Percentiles rank a stretch among this genome's conserved stretches.
phyloP scores from a whole-genome alignment of 305 asterid genomes.

The Fraxinus xanthoxyloides region DNA sequence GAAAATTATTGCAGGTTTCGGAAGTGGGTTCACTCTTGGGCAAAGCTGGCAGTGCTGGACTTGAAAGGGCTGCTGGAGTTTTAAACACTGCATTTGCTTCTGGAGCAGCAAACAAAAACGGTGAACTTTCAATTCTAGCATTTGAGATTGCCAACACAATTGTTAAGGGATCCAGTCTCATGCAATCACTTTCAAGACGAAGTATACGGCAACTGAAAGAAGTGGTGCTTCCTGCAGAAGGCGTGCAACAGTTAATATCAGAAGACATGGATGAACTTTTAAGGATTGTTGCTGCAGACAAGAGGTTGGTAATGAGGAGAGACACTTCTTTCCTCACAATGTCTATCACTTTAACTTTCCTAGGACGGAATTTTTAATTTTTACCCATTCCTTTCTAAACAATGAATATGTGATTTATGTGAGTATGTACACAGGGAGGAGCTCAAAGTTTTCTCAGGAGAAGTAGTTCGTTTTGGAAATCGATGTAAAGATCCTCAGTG shows the following conservation, averaged over 20 bases:
- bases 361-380: neutral
- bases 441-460: conserved; percentile 69
- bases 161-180: conserved; percentile 38
- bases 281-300: conserved; percentile 38
- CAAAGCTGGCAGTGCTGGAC: conserved; percentile 29
- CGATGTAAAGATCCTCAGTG: conserved; percentile 91
- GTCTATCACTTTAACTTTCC: neutral
- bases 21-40: conserved; percentile 32
- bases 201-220: conserved; percentile 36
- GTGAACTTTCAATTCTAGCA: conserved; percentile 37
- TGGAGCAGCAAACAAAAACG: conserved; percentile 30
- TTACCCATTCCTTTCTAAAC: neutral
- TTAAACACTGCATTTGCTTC: conserved; percentile 39
- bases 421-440: conserved; percentile 53
- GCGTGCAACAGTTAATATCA: conserved; percentile 39
- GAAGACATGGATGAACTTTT: conserved; percentile 37
- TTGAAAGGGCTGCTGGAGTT: conserved; percentile 38
- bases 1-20: conserved; percentile 25
- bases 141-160: conserved; percentile 51
- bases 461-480: conserved; percentile 85
- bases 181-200: conserved; percentile 39
- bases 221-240: conserved; percentile 39
- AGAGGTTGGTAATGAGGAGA: conserved; percentile 30
- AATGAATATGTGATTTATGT: neutral
- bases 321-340: neutral